Evolutionary conservation across 441 rosid genomes (phyloP), one percentile per base, ranked within the genome.

Genomic region (Metrosideros polymorpha): DNA sequence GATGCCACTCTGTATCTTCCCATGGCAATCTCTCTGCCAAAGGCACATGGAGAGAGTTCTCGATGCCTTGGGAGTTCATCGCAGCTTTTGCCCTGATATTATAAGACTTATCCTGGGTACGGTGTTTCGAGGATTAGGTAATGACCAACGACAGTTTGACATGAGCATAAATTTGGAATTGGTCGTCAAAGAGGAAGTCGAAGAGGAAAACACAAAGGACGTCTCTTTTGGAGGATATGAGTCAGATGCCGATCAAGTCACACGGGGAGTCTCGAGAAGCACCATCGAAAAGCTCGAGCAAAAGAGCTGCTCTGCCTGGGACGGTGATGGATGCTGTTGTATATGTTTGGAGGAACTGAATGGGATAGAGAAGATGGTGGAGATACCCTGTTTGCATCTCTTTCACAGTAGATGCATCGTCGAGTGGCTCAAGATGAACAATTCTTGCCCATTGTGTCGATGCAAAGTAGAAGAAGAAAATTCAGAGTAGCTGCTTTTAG

Each of bases 381-480:
- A 63, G 25, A 30, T 17, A 32, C 1, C 1, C 0, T 18, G 13
- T 32, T 63, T 0, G 0, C 25, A 63, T 22, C 76, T 32, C 19
- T 63, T 63, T 32, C 43, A 63, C 43, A 32, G 0, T 7, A 32
- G 5, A 5, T 63, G 39, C 25, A 18, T 32, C 43, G 25, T 32
- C 76, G 0, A 32, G 43, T 32, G 76, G 76, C 25, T 63, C 0
- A 13, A 32, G 0, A 63, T 43, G 25, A 0, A 18, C 2, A 6
- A 63, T 63, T 32, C 0, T 12, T 63, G 76, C 0, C 43, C 76
- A 4, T 2, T 4, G 4, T 63, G 0, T 18, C 25, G 0, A 2
- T 2, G 25, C 42, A 17, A 30, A 63, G 0, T 30, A 61, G 25
- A 63, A 32, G 76, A 30, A 63, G 43, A 63, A 63, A 39, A 30